These are phyloP conservation scores for Globisporangium paddicum DNA, from an alignment of 352 stramenopile genomes.

Conservation along the genomic window DNA sequence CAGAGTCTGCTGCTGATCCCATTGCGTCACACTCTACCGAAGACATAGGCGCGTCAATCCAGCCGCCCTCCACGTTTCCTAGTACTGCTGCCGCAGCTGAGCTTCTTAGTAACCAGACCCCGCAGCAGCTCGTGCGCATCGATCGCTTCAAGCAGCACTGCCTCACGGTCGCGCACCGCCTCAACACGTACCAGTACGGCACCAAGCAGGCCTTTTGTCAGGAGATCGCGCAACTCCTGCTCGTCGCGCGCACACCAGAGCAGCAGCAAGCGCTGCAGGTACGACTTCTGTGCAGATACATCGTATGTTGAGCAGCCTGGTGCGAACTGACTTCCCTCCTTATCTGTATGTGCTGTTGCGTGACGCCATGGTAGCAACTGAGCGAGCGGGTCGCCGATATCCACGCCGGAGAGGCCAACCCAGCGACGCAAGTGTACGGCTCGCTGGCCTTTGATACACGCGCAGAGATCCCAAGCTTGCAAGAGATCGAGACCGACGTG, in stretches of 20 bases:
- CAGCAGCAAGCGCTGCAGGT: slow-evolving; percentile 22
- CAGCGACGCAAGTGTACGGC: slow-evolving; percentile 13
- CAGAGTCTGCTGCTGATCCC: not conserved
- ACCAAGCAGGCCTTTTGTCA: slow-evolving; percentile 41
- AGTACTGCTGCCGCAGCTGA: not conserved
- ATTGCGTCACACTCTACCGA: not conserved
- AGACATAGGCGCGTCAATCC: not conserved
- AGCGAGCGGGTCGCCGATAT: slow-evolving; percentile 2
- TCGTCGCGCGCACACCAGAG: slow-evolving; percentile 16
- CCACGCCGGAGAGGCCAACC: not conserved
- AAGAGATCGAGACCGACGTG: slow-evolving; percentile 16
- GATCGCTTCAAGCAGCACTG: slow-evolving; percentile 26
- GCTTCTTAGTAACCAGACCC: not conserved
- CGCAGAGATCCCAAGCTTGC: slow-evolving; percentile 35
- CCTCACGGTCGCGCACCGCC: slow-evolving; percentile 32
- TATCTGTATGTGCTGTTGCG: not conserved
- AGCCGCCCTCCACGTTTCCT: not conserved
- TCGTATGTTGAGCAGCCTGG: not conserved
- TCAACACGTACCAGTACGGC: slow-evolving; percentile 66
- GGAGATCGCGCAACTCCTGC: slow-evolving; percentile 45
- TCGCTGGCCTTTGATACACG: slow-evolving; percentile 26
- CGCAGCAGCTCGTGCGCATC: slow-evolving; percentile 7
- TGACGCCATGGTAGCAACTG: not conserved
- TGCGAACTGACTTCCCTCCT: not conserved
- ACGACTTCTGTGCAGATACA: not conserved